Evolutionary conservation across 495 filamentous ascomycete species (phyloP), one percentile per base, ranked within the genome.

Genomic region (Podospora pseudoanserina): DNA sequence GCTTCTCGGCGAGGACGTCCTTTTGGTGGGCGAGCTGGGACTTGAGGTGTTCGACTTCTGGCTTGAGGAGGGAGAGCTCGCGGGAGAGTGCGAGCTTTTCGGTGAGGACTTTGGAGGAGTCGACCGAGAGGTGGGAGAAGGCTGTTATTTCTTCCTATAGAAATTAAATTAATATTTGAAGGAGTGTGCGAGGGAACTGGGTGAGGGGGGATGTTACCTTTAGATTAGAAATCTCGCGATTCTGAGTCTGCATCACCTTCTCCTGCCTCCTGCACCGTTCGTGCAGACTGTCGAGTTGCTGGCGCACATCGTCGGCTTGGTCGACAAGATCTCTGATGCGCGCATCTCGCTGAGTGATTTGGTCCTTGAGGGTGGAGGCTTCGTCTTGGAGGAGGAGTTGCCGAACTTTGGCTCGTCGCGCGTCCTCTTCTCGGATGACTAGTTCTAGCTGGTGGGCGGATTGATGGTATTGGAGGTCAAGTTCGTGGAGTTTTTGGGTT

Each of bases 21-120:
- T 92, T 88, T 55, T 91, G 83, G 27, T 87, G 86, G 18, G 83
- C 79, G 26, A 86, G 84, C 75, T 96, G 91, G 2, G 88, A 85
- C 68, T 86, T 85, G 15, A 96, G 81, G 72, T 92, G 89, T 64
- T 96, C 92, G 7, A 96, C 69, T 74, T 97, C 93, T 44, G 89
- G 88, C 71, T 89, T 90, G 58, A 94, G 72, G 27, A 81, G 79
- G 27, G 88, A 82, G 9, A 97, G 74, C 71, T 96, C 91, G 49
- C 90, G 88, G 20, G 86, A 81, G 20, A 97, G 82, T 1, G 86
- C 84, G 11, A 91, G 78, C 72, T 96, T 97, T 69, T 95, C 92
- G 13, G 89, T 85, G 60, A 94, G 80, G 5, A 93, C 62, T 62
- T 89, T 90, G 34, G 88, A 85, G 4, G 89, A 88, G 72, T 91